Base-by-base conservation (phyloP, 768 basidiomycete species). In the Coprinopsis sp. region DNA sequence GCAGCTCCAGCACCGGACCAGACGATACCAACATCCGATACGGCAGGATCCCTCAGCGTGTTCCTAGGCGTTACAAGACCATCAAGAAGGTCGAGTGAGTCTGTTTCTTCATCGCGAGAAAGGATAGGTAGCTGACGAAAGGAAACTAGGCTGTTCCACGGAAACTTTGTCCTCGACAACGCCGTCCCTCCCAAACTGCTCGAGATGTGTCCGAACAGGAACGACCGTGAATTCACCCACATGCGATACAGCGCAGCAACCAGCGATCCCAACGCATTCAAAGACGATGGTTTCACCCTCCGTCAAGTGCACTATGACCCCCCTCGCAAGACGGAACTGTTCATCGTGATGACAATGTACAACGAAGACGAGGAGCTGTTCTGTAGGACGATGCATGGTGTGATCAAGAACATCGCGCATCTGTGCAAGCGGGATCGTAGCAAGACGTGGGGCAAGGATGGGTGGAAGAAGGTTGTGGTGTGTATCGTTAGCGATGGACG, bases 311-410 rank as follows among this genome's bases (percentile, higher is more conserved):
- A 90, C 56, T 94, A 95, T 63, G 89, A 94, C 56, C 92, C 92
- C 0, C 87, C 90, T 0, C 74, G 94, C 16, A 75, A 87, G 27
- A 96, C 94, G 27, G 95, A 98, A 64, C 71, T 97, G 13, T 95
- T 96, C 68, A 94, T 97, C 55, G 94, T 96, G 33, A 87, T 97
- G 80, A 97, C 94, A 12, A 96, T 97, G 93, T 96, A 95, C 64
- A 95, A 96, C 58, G 92, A 92, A 58, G 82, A 90, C 56, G 92
- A 95, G 62, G 79, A 84, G 57, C 73, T 98, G 5, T 97, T 97
- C 66, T 84, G 84, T 56, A 68, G 93, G 33, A 91, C 94, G 0
- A 93, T 97, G 89, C 88, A 95, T 58, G 94, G 94, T 41, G 88
- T 97, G 5, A 91, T 96, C 65, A 91, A 89, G 76, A 97, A 97